Evolutionary conservation across 169 alveolate genomes (phyloP).

Genomic region (Plasmodium vinckei): DNA sequence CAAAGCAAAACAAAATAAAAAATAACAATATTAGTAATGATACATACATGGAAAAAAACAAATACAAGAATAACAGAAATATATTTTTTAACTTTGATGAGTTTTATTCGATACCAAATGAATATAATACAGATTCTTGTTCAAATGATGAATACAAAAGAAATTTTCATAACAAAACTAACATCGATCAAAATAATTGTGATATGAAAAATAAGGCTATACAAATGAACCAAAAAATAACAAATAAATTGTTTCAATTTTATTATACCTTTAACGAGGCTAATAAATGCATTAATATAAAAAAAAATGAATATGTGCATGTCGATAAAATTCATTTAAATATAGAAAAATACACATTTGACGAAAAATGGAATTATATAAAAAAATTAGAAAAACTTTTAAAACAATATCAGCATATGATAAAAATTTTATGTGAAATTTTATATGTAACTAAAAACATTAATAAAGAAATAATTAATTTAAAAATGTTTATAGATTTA

Average conservation of each 20-base stretch:
- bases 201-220: too few relatives aligned
- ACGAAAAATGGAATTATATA: constrained; percentile 74
- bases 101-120: not conserved
- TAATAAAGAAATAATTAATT: constrained; percentile 27
- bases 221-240: not conserved
- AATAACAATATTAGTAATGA: not conserved
- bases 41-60: not conserved
- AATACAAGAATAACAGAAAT: not conserved
- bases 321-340: constrained; percentile 65
- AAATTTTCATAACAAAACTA: too few relatives aligned
- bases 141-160: too few relatives aligned
- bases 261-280: constrained; percentile 7
- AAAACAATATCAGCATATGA: constrained; percentile 76
- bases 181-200: too few relatives aligned
- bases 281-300: constrained; percentile 21
- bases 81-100: too few relatives aligned
- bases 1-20: not conserved
- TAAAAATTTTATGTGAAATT: constrained; percentile 73
- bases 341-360: constrained; percentile 55
- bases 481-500: constrained; percentile 54
- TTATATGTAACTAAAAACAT: constrained; percentile 62
- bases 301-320: constrained; percentile 64
- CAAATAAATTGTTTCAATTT: not conserved
- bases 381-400: constrained; percentile 61
- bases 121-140: not conserved